phyloP scores from a whole-genome alignment of 495 filamentous ascomycete genomes.

The Staphylotrichum longicolle region DNA sequence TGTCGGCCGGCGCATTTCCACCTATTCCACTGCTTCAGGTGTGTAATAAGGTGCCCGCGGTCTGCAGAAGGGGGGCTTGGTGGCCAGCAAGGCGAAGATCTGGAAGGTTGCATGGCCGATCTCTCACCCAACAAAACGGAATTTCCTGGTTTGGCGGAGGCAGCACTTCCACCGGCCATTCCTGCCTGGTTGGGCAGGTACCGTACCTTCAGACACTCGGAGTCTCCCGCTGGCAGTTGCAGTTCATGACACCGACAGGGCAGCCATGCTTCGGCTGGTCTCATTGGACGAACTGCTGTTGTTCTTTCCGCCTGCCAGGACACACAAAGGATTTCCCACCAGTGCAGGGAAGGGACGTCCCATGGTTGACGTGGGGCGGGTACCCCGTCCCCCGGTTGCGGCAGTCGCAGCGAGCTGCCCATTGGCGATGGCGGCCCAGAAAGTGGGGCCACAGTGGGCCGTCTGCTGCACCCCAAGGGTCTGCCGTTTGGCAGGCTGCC shows the following conservation, averaged over 20 bases:
- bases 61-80: too few species aligned
- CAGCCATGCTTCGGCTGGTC: not conserved
- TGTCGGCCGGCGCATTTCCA: too few species aligned
- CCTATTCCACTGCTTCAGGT: too few species aligned
- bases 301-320: not conserved
- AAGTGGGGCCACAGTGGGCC: not conserved
- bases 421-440: not conserved
- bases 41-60: too few species aligned
- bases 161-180: conserved; percentile 18
- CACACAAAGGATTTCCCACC: not conserved
- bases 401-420: conserved; percentile 19
- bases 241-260: not conserved
- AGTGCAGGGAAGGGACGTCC: too few species aligned
- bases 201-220: not conserved
- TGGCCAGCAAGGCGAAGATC: not conserved
- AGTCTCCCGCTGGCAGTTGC: not conserved
- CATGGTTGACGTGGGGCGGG: not conserved
- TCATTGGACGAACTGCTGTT: not conserved
- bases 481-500: not conserved
- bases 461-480: not conserved
- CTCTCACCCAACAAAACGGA: too few species aligned
- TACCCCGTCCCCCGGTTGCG: conserved; percentile 19
- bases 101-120: not conserved
- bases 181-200: conserved; percentile 16
- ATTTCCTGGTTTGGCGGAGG: conserved; percentile 17